Evolutionary conservation across 345 rosid genomes (phyloP).

Genomic region (Bretschneidera sinensis): DNA sequence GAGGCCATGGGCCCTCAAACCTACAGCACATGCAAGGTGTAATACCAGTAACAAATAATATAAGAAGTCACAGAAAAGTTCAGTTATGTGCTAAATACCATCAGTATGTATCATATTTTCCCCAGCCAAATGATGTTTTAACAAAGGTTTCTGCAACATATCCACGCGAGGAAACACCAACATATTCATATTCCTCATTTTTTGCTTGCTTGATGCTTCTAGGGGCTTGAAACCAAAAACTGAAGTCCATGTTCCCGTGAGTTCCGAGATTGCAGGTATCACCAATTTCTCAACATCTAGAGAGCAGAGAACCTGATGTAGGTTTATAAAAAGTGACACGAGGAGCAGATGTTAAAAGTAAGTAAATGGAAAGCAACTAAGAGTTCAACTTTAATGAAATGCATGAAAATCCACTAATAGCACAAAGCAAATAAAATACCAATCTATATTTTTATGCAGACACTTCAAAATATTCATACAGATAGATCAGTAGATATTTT

Average conservation of each 20-base stretch:
- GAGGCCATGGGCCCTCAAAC: slow-evolving; percentile 16
- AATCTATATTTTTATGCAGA: too few relatives aligned
- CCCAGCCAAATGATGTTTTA: slow-evolving; percentile 22
- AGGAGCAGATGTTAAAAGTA: background rate
- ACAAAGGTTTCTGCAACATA: slow-evolving; percentile 68
- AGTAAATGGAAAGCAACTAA: background rate
- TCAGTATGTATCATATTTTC: slow-evolving; percentile 18
- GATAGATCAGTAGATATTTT: too few relatives aligned
- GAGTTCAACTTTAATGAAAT: background rate
- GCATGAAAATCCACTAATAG: too few relatives aligned
- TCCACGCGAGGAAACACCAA: slow-evolving; percentile 89
- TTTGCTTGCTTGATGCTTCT: slow-evolving; percentile 33
- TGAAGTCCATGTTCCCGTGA: slow-evolving; percentile 80
- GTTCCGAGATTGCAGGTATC: slow-evolving; percentile 89
- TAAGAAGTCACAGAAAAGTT: background rate
- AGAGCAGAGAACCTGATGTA: slow-evolving; percentile 60
- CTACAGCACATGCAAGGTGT: slow-evolving; percentile 21
- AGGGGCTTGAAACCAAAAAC: slow-evolving; percentile 76
- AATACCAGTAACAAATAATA: slow-evolving; percentile 5
- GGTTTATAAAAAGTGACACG: background rate
- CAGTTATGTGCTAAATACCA: slow-evolving; percentile 26
- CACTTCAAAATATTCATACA: too few relatives aligned
- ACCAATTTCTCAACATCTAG: slow-evolving; percentile 73
- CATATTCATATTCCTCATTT: slow-evolving; percentile 58
- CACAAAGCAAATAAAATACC: too few relatives aligned